A percentile compares a stretch with the other conserved stretches of the same genome.
These are phyloP conservation scores for Penicillium polonicum DNA, from an alignment of 2,329 filamentous ascomycete genomes.

Conservation along the genomic window DNA sequence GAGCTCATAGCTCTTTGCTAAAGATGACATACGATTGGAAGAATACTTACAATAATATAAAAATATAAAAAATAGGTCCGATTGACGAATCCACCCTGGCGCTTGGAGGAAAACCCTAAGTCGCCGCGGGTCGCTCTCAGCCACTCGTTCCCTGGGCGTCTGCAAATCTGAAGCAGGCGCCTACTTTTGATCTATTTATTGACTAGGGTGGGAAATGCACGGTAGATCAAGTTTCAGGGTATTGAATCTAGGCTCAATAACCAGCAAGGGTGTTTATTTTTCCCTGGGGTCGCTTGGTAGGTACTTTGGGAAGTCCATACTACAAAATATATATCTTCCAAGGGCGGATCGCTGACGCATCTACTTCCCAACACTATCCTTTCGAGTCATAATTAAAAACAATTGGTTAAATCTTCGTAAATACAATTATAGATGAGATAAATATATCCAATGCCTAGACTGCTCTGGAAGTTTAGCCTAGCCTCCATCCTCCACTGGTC, in stretches of 20 bases:
- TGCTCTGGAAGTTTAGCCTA: background rate
- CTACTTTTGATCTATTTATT: background rate
- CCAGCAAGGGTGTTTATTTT: background rate
- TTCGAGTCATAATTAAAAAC: background rate
- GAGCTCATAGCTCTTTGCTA: background rate
- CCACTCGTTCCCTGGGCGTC: constrained; percentile 24
- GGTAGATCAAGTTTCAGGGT: constrained; percentile 21
- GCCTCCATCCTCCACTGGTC: constrained; percentile 42
- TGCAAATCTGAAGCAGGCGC: constrained; percentile 22
- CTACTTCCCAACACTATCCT: background rate
- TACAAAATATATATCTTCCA: background rate
- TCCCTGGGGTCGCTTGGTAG: background rate
- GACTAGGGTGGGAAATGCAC: background rate
- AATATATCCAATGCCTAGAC: background rate
- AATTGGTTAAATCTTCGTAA: background rate
- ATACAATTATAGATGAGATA: constrained; percentile 4
- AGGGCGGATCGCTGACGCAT: background rate
- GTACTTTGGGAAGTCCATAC: background rate
- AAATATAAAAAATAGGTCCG: background rate
- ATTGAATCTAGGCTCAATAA: background rate
- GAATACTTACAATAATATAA: background rate
- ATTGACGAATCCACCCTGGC: constrained; percentile 26
- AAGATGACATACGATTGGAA: background rate
- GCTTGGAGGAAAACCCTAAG: constrained; percentile 23
- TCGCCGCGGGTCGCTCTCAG: constrained; percentile 19